Base-by-base conservation (phyloP, 768 basidiomycete species). In the Russula sp. region DNA sequence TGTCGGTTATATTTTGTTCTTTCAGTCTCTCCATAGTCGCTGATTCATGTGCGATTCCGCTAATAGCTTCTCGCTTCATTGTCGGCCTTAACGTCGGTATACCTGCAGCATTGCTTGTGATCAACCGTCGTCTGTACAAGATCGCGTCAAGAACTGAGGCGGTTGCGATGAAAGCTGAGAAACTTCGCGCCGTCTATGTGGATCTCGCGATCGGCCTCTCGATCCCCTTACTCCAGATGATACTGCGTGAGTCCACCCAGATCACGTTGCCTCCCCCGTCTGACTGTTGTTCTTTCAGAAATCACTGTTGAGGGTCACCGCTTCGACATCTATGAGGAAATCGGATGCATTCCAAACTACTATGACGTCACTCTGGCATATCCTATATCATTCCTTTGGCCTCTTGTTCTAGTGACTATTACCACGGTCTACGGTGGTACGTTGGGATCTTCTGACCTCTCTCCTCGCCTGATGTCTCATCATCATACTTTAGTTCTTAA, bases 251-350 rank as follows among this genome's bases (percentile, higher is more conserved):
- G 75, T 71, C 16, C 8, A 46, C 58, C 26, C 24, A 44, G 9
- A 13, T 18, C 8, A 0, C 57, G 61, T 20, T 59, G 18, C 36
- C 11, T 30, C 56, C 30, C 28, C 51, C 34, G 18, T 36, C 49
- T 65, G 22, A 65, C n/a, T 24, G 13, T 13, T n/a, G 30, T 36
- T 10, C 10, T 36, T 36, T 36, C 53, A 89, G 87, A 85, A 69
- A 75, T 78, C 59, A 70, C 87, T 55, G 78, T 80, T 30, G 85
- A 87, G 70, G 82, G 83, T 61, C 81, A 83, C 72, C 80, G 87
- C 60, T 89, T 84, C 76, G 80, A 85, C 70, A 79, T 89, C 62
- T 73, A 79, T 24, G 76, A 82, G 72, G 80, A 84, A 61, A 74
- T 82, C 51, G 87, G 87, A 0, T 88, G 86, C 68, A 67, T 72